Percentiles rank a stretch among this genome's conserved stretches.
phyloP scores from a whole-genome alignment of 148 eudicot species.

The Nepenthes mirabilis region DNA sequence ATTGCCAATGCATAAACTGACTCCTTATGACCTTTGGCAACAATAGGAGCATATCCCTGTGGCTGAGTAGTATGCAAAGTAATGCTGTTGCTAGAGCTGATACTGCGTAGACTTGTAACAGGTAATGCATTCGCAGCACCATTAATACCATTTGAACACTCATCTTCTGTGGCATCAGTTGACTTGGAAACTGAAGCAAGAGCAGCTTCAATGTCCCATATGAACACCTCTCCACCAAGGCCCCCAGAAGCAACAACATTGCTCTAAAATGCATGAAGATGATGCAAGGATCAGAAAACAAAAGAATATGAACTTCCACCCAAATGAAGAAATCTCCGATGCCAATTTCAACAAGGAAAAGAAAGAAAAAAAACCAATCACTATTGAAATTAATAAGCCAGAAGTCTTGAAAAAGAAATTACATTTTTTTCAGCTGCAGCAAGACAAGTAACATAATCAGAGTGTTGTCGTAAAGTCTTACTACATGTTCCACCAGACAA shows the following conservation, averaged over 20 bases:
- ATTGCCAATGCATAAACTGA: constrained; percentile 94
- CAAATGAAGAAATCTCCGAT: constrained; percentile 3
- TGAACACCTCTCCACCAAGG: constrained; percentile 96
- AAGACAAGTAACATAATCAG: constrained; percentile 92
- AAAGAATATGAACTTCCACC: constrained; percentile 1
- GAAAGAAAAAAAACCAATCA: not conserved
- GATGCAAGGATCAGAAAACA: constrained; percentile 14
- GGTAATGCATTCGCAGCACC: constrained; percentile 42
- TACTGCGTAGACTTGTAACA: constrained; percentile 50
- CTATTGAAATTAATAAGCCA: not conserved
- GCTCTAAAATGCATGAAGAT: constrained; percentile 41
- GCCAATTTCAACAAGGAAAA: constrained; percentile 4
- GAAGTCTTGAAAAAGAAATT: constrained; percentile 13
- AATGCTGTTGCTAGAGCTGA: constrained; percentile 65
- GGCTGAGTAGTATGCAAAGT: constrained; percentile 49
- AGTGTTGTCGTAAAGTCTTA: constrained; percentile 84
- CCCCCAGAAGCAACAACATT: constrained; percentile 89
- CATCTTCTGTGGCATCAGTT: constrained; percentile 54
- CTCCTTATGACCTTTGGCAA: constrained; percentile 98
- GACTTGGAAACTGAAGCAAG: constrained; percentile 60
- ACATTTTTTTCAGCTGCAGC: constrained; percentile 85
- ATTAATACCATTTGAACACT: constrained; percentile 46
- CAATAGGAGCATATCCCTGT: constrained; percentile 64
- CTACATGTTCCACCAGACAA: constrained; percentile 61
- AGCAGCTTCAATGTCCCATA: constrained; percentile 98